These are phyloP conservation scores for Aspergillus sparsus DNA, from an alignment of 495 filamentous ascomycete species.

Conservation along the genomic window DNA sequence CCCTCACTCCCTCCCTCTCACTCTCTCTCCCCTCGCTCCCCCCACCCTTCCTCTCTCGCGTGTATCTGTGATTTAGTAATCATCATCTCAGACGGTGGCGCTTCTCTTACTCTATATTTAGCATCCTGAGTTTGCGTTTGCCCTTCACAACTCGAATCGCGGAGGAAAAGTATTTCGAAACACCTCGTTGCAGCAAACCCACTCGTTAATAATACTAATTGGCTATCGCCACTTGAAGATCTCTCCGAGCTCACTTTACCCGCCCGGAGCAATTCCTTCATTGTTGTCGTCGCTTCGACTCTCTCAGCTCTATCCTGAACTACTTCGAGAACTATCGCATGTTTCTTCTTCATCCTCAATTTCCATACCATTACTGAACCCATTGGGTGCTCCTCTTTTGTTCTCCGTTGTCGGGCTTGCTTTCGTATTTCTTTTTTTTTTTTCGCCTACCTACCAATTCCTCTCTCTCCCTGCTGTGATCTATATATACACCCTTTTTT, in stretches of 20 bases:
- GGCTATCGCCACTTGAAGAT: slow-evolving; percentile 12
- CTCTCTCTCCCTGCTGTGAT: too few relatives aligned
- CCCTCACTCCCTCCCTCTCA: slow-evolving; percentile 7
- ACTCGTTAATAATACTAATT: slow-evolving; percentile 13
- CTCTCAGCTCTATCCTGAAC: not conserved
- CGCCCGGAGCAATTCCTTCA: slow-evolving; percentile 15
- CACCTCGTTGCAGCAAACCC: slow-evolving; percentile 15
- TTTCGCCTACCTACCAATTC: not conserved
- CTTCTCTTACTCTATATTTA: slow-evolving; percentile 41
- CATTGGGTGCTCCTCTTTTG: slow-evolving; percentile 16
- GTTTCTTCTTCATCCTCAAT: not conserved
- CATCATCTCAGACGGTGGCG: slow-evolving; percentile 32
- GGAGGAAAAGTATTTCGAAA: slow-evolving; percentile 30
- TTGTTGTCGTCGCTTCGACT: slow-evolving; percentile 7
- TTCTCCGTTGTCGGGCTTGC: slow-evolving; percentile 20
- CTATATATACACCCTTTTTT: too few relatives aligned
- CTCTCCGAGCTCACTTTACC: slow-evolving; percentile 14
- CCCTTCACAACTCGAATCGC: slow-evolving; percentile 32
- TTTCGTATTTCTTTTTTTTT: slow-evolving; percentile 6
- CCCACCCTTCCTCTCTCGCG: not conserved
- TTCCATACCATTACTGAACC: slow-evolving; percentile 6
- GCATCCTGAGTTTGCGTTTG: slow-evolving; percentile 30
- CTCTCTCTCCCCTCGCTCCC: slow-evolving; percentile 2
- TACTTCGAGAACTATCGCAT: not conserved
- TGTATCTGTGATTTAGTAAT: slow-evolving; percentile 25